Base-by-base conservation (phyloP, 306 rosid genomes). In the Ammopiptanthus mongolicus region DNA sequence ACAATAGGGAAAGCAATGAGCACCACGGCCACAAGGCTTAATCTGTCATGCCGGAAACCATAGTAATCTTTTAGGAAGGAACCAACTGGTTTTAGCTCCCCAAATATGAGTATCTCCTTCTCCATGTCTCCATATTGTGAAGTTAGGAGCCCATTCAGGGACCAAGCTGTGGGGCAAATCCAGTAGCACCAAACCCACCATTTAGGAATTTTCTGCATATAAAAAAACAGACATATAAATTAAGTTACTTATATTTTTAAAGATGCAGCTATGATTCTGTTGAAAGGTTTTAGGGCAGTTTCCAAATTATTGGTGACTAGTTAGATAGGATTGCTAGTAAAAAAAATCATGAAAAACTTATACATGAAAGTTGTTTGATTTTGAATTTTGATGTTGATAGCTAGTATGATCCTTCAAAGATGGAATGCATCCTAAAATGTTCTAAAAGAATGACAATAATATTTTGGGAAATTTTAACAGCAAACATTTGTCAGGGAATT, bases 141-240 rank as follows among this genome's bases (percentile, higher is more conserved):
- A 71, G 95, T 89, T 80, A 91, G 50, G 15, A 89, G 78, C 15
- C 92, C 95, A 79, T 91, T 86, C 57, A 91, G 75, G 48, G 97
- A 91, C 97, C 97, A 91, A 34, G 92, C 73, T 83, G 92, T 89
- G 14, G 97, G 97, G 36, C 88, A 86, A 59, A 91, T 88, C 97
- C 92, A 89, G 71, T 87, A 91, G 80, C 88, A 83, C 97, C 95
- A 91, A 34, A 86, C 37, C 97, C 97, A 91, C 92, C 95, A 91
- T 77, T 91, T 91, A 10, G 97, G 97, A 84, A 91, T 89, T 91
- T 86, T 89, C 97, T 91, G 92, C 88, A 81, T 22, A 64, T 41
- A 22, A 42, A 34, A 29, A 64, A 51, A 34, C 67, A 73, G 36
- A 47, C 29, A 36, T n/a, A 36, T 56, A 33, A 25, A 51, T 62